Conservation (phyloP, 1,284 basidiomycete species). For the Ustilago crameri region DNA sequence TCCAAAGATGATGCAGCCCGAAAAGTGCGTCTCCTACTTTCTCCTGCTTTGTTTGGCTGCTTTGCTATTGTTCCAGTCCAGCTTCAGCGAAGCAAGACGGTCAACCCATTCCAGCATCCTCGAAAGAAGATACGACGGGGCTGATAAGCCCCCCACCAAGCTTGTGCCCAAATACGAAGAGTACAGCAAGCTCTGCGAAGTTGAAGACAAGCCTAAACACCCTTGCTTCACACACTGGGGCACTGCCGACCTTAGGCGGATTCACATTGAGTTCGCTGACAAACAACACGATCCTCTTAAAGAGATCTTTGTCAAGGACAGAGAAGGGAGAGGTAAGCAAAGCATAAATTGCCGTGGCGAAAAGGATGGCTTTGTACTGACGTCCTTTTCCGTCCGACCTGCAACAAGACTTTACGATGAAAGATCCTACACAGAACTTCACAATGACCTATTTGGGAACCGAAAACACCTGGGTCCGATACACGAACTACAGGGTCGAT, state of each 20-base stretch:
- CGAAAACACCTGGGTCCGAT: neutral
- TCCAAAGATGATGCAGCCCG: neutral
- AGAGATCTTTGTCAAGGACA: neutral
- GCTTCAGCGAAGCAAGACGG: too few species aligned
- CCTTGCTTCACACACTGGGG: conserved; percentile 11
- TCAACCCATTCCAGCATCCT: too few species aligned
- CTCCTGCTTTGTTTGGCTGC: too few species aligned
- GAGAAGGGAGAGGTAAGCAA: neutral
- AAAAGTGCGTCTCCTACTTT: neutral
- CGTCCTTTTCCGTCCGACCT: neutral
- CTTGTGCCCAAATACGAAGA: neutral
- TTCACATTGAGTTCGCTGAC: neutral
- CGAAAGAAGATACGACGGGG: too few species aligned
- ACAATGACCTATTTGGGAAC: neutral
- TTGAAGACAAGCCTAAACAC: neutral
- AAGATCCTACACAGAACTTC: neutral
- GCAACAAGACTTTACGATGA: neutral
- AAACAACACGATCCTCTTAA: neutral
- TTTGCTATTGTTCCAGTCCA: too few species aligned
- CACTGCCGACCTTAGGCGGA: neutral
- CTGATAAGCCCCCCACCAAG: neutral
- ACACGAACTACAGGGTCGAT: neutral
- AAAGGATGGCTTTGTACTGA: too few species aligned
- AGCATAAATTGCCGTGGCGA: neutral
- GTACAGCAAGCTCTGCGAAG: conserved; percentile 1